Base-by-base conservation (phyloP, 1,284 basidiomycete genomes). In the Ustilago hordei region DNA sequence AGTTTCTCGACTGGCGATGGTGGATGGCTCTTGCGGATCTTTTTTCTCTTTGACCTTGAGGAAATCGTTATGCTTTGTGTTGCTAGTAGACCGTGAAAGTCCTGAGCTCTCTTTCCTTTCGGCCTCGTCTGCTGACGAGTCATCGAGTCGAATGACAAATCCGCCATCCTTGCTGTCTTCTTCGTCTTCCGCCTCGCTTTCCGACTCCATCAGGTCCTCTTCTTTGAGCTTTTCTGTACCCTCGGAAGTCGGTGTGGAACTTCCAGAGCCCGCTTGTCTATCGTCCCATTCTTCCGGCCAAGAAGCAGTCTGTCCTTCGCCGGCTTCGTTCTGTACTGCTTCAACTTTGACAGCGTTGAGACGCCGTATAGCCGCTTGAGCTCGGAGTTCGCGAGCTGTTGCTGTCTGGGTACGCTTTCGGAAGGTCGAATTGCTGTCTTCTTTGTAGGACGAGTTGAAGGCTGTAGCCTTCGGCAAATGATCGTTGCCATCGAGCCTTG, bases 381-480 rank as follows among this genome's bases (percentile, higher is more conserved):
- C 79, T 28, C 75, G 56, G 13, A 76, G 64, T 53, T 76, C 76
- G 12, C 79, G 60, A 12, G 75, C 75, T 13, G 62, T 58, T 3
- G 61, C 60, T 41, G 65, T 71, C 34, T 75, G 69, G 4, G 75
- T 69, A 0, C 75, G 65, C 41, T 79, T 82, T 31, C 81, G 74
- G 45, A 82, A 82, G 1, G 79, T 81, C 9, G 79, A 81, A 57
- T 82, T 81, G 7, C 57, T 48, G 54, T 82, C 81, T n/a, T 57
- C n/a, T 41, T 70, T 79, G 64, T 82, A 82, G 0, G 61, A 52
- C 11, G 67, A 35, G 39, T 43, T 61, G 35, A 47, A 54, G 1
- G 73, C 74, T 4, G 71, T 66, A 23, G 80, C 80, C 31, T 41
- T 69, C 3, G 77, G 79, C 2, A 81, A 4, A 38, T 69, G 64